Evolutionary conservation across 352 stramenopile species (phyloP).

Genomic region (Poterioochromonas sp.): DNA sequence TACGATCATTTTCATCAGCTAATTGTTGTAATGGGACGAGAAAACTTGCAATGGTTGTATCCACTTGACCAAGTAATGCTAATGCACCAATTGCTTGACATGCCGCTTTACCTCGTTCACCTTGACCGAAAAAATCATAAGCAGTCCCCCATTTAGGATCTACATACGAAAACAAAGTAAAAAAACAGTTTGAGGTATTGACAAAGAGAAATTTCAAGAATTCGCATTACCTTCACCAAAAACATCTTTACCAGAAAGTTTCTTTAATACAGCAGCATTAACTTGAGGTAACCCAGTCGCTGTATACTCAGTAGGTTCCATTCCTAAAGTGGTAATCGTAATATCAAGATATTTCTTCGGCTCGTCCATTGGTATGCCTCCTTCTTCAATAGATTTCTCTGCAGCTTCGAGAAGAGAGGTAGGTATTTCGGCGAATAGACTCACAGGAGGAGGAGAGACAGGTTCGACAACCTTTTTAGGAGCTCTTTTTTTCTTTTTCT

Average conservation of each 20-base stretch:
- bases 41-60: constrained; percentile 98
- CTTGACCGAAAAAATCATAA: constrained; percentile 77
- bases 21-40: constrained; percentile 81
- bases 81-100: constrained; percentile 86
- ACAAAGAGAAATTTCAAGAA: neutral
- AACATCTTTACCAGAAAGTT: constrained; percentile 1
- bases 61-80: constrained; percentile 89
- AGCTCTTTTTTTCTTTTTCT: too few relatives aligned
- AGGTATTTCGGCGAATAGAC: too few relatives aligned
- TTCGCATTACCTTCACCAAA: neutral
- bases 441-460: too few relatives aligned
- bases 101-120: constrained; percentile 75
- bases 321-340: constrained; percentile 56
- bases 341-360: constrained; percentile 61
- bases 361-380: constrained; percentile 45
- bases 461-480: too few relatives aligned
- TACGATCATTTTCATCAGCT: constrained; percentile 77
- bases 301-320: constrained; percentile 33
- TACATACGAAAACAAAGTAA: neutral
- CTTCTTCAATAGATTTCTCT: neutral
- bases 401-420: neutral
- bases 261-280: neutral
- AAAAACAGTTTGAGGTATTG: neutral
- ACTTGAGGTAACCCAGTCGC: constrained; percentile 6
- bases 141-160: neutral